phyloP scores from a whole-genome alignment of 208 protist genomes.

The Histomonas meleagridis region DNA sequence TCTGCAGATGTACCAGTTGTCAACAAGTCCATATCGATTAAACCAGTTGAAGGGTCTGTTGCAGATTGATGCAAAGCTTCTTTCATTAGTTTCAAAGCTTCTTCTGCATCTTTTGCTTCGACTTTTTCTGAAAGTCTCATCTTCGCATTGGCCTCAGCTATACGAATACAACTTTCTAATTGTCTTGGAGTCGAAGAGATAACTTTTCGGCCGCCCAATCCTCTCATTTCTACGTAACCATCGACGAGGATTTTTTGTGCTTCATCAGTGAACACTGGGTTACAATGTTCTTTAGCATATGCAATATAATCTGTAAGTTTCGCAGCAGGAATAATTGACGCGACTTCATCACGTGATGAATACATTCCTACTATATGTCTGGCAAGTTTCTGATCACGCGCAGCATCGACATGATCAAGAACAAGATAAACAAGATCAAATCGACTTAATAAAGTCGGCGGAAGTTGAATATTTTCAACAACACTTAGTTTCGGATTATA shows the following conservation, averaged over 20 bases:
- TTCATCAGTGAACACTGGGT: constrained; percentile 56
- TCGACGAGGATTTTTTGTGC: constrained; percentile 61
- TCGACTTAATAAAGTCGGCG: constrained; percentile 90
- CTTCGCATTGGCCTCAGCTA: constrained; percentile 56
- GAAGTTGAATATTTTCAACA: constrained; percentile 91
- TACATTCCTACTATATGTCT: constrained; percentile 87
- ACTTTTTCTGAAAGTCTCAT: constrained; percentile 43
- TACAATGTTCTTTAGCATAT: constrained; percentile 60
- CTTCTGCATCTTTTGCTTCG: constrained; percentile 41
- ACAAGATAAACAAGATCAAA: constrained; percentile 93
- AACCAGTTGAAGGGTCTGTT: constrained; percentile 51
- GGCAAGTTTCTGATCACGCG: constrained; percentile 74
- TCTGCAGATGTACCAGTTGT: constrained; percentile 45
- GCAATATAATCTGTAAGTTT: constrained; percentile 58
- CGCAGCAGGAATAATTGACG: background rate
- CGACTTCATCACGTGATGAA: background rate
- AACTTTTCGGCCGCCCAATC: constrained; percentile 58
- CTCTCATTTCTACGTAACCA: constrained; percentile 65
- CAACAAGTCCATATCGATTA: constrained; percentile 52
- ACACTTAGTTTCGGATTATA: constrained; percentile 87
- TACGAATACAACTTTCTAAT: constrained; percentile 91
- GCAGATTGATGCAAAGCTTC: constrained; percentile 45
- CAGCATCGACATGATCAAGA: constrained; percentile 77
- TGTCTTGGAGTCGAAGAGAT: constrained; percentile 91
- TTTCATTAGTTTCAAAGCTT: constrained; percentile 46